These are phyloP conservation scores for Sordariomycetes sp. DNA, from an alignment of 2,329 filamentous ascomycete genomes.

Conservation along the genomic window DNA sequence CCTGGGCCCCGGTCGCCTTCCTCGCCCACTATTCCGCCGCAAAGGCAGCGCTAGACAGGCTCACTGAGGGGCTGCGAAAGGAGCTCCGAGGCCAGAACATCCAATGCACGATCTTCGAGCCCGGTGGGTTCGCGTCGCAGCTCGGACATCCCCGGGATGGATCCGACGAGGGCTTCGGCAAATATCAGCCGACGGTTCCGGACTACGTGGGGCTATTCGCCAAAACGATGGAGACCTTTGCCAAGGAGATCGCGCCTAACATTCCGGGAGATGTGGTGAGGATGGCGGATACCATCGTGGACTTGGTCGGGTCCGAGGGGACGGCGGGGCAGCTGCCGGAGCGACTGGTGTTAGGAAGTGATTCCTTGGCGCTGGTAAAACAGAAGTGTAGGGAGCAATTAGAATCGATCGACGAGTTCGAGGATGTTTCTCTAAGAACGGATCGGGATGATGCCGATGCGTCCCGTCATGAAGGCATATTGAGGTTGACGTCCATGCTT, in stretches of 20 bases:
- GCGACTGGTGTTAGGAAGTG: too few relatives aligned
- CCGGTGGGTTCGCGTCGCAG: conserved; percentile 4
- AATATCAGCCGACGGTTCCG: not conserved
- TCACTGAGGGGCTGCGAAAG: not conserved
- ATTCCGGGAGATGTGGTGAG: conserved; percentile 12
- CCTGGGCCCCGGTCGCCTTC: conserved; percentile 5
- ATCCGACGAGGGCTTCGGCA: conserved; percentile 4
- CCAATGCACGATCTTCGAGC: conserved; percentile 3
- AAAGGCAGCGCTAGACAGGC: conserved; percentile 5
- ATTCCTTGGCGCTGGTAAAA: too few relatives aligned
- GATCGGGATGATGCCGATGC: too few relatives aligned
- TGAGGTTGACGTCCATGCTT: too few relatives aligned
- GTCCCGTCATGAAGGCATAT: too few relatives aligned
- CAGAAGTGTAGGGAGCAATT: too few relatives aligned
- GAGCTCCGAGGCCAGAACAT: conserved; percentile 1
- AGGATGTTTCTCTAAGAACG: too few relatives aligned
- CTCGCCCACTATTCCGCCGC: conserved; percentile 2
- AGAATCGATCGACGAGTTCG: too few relatives aligned
- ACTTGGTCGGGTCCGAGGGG: too few relatives aligned
- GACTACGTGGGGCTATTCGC: conserved; percentile 9
- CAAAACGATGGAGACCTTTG: conserved; percentile 9
- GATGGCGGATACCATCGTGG: conserved; percentile 9
- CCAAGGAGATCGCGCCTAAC: conserved; percentile 6
- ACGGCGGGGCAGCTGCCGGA: too few relatives aligned
- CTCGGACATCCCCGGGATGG: conserved; percentile 8